Evolutionary conservation across 2,329 filamentous ascomycete genomes (phyloP).

Genomic region (Teratosphaeria nubilosa): DNA sequence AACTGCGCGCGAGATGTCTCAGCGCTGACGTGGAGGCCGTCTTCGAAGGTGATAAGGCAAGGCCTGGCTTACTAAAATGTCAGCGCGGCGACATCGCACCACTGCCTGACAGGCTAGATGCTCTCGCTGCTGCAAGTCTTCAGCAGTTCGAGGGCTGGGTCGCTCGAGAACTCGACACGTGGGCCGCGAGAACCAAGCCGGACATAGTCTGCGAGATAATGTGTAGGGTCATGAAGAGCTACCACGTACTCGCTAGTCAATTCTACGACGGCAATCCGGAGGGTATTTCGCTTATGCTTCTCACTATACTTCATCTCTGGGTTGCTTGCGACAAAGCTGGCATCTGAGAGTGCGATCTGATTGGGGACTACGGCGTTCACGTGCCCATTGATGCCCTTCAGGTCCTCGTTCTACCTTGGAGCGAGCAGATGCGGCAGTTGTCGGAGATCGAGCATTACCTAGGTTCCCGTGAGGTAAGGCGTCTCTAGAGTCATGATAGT

Average conservation of each 20-base stretch:
- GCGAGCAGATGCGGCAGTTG: conserved; percentile 42
- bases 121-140: conserved; percentile 7
- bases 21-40: not conserved
- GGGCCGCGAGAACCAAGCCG: conserved; percentile 2
- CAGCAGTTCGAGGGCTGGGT: conserved; percentile 13
- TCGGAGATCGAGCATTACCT: conserved; percentile 43
- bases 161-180: conserved; percentile 5
- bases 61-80: too few species aligned
- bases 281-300: conserved; percentile 42
- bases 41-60: conserved; percentile 1
- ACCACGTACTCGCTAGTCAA: conserved; percentile 13
- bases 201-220: conserved; percentile 5
- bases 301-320: conserved; percentile 51
- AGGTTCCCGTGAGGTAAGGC: conserved; percentile 22
- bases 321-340: conserved; percentile 44
- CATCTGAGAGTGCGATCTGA: conserved; percentile 33
- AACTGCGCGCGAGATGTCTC: not conserved
- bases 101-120: conserved; percentile 9
- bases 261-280: conserved; percentile 38
- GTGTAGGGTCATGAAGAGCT: conserved; percentile 4
- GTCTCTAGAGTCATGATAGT: too few species aligned
- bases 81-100: not conserved
- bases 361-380: conserved; percentile 42
- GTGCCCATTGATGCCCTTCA: conserved; percentile 44
- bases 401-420: conserved; percentile 41